Evolutionary conservation across 352 stramenopile species (phyloP), one percentile per base, ranked within the genome.

Genomic region (Phytopythium oedochilum): DNA sequence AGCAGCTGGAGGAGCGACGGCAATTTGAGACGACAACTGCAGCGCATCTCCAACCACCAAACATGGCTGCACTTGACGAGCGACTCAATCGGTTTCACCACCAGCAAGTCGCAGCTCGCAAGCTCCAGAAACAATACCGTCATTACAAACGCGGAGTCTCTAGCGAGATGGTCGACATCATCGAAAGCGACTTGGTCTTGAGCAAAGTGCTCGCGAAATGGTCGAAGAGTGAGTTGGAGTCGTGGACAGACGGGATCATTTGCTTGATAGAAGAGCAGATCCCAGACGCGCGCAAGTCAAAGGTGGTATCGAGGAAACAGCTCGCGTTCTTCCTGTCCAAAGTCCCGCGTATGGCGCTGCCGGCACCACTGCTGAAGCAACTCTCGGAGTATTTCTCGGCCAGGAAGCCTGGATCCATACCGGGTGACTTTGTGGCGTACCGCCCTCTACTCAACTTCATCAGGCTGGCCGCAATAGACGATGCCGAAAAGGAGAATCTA

Each of bases 291-390:
- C 56, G 55, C 47, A 74, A 64, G 5, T 46, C 59, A 12, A 52
- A 39, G 15, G 20, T 66, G 3, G 45, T 86, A 38, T 66, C 71
- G 1, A 70, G 59, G 29, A 89, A 87, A 29, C 78, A 87, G 39
- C 39, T 89, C 3, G 57, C 63, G 4, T 89, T 82, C 55, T 69
- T 83, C 23, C 46, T 86, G 0, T 77, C 71, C 2, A 75, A 87
- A 54, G 57, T 59, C 4, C 62, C 72, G 3, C 63, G 63, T 5
- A 53, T 89, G 25, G 75, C 71, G 5, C 55, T 89, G 12, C 62
- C 70, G 29, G 70, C 74, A 17, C 15, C 56, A 2, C 20, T 86
- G 22, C 52, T 89, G 17, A 61, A 55, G 20, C 59, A 70, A 11
- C 51, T 89, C 10, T 68, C 75, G 50, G 59, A 73, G 8, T 69